Conservation (phyloP, 2,329 filamentous ascomycete species). For the Xylaria sp. region DNA sequence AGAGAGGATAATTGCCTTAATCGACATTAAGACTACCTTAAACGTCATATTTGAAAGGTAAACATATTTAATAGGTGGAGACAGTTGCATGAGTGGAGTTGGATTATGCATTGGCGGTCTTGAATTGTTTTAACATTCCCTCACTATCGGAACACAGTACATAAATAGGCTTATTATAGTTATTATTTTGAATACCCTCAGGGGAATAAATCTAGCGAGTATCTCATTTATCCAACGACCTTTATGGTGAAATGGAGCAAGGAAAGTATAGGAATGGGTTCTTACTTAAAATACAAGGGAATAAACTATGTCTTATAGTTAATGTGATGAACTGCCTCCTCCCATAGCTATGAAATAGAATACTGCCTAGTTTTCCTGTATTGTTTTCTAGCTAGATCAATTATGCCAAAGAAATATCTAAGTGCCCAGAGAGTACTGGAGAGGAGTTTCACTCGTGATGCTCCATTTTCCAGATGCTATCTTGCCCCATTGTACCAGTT, state of each 20-base stretch:
- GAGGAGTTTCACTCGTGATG: conserved; percentile 15
- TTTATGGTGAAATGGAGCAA: too few species aligned
- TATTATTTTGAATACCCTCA: conserved; percentile 19
- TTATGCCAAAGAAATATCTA: too few species aligned
- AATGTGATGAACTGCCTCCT: too few species aligned
- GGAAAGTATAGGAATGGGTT: too few species aligned
- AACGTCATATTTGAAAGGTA: not conserved
- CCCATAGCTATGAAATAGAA: too few species aligned
- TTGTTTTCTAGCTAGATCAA: too few species aligned
- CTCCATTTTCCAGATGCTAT: conserved; percentile 13
- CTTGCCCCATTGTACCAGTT: conserved; percentile 8
- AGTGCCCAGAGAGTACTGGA: conserved; percentile 5
- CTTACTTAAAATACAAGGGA: too few species aligned
- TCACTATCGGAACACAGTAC: not conserved
- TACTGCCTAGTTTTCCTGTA: too few species aligned
- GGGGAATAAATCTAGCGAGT: not conserved
- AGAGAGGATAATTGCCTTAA: too few species aligned
- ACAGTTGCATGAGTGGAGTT: conserved; percentile 23
- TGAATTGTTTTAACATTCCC: conserved; percentile 3
- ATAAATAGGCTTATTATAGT: conserved; percentile 15
- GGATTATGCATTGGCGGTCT: not conserved
- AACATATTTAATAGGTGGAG: not conserved
- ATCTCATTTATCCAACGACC: too few species aligned
- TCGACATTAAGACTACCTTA: not conserved
- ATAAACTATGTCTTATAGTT: too few species aligned